Base-by-base conservation (phyloP, 2,329 filamentous ascomycete genomes). In the Aspergillus caelatus region DNA sequence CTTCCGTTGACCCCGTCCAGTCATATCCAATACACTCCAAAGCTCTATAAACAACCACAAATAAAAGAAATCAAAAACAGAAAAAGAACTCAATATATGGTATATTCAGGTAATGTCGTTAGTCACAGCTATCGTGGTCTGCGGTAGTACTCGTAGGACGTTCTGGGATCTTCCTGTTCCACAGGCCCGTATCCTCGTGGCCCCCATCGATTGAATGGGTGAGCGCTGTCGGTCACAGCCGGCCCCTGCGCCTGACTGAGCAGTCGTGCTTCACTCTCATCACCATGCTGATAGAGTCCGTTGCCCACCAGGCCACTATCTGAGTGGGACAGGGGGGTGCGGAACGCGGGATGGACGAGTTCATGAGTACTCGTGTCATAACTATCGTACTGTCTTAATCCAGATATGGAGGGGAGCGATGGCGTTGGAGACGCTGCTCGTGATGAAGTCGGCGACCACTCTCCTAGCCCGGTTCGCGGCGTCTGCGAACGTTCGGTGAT, bases 401-500 rank as follows among this genome's bases (percentile, higher is more conserved):
- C 67, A 5, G 71, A 60, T n/a, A 75, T 64, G 7, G 73, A 73
- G 58, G 67, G 72, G 21, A 62, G 72, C 62, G 73, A 84, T 4
- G 77, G 76, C 1, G 73, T 72, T 0, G 79, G 80, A 4, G 79
- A 81, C 7, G 75, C 76, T 1, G 78, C 74, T 21, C 79, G 74
- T 10, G 79, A 79, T 4, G 78, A 79, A 48, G 68, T 71, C 7
- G 79, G 76, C 2, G 79, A 79, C 67, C 75, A 78, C 39, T 77
- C 75, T 43, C 74, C 72, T 32, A 79, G 66, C 56, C 72, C 74
- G 23, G 74, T 78, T 46, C 74, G 73, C 1, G 80, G 80, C 2
- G 81, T 82, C 4, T 78, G 76, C 12, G 79, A 81, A 21, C 81
- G 76, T 60, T 82, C 79, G 19, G 75, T 78, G 55, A 83, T 79